A percentile compares a stretch with the other conserved stretches of the same genome.
Evolutionary conservation across 345 rosid genomes (phyloP).

Genomic region (Eutrema yunnanense): DNA sequence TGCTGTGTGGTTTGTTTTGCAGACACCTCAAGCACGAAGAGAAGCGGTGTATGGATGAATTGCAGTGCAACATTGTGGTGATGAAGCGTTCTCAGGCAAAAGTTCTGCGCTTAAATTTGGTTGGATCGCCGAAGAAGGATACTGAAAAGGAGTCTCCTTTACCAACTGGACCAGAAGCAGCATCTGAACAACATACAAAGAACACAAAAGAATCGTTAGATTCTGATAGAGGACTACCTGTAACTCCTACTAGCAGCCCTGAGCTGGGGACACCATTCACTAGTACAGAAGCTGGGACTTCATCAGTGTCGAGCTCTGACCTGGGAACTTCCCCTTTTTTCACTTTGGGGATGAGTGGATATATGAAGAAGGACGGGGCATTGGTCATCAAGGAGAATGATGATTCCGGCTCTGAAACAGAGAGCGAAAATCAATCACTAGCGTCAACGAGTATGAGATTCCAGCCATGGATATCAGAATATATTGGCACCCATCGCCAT

Average conservation of each 20-base stretch:
- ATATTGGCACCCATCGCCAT: conserved; percentile 44
- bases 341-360: conserved; percentile 49
- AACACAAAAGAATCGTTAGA: conserved; percentile 39
- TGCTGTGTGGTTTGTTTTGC: conserved; percentile 16
- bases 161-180: conserved; percentile 43
- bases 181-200: conserved; percentile 38
- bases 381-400: conserved; percentile 47
- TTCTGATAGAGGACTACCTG: conserved; percentile 66
- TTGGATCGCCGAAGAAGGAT: conserved; percentile 57
- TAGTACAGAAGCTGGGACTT: conserved; percentile 87
- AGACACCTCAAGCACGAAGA: conserved; percentile 89
- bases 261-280: conserved; percentile 97
- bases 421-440: conserved; percentile 63
- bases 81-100: conserved; percentile 92
- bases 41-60: conserved; percentile 86
- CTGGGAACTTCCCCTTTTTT: conserved; percentile 88
- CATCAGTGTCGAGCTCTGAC: conserved; percentile 95
- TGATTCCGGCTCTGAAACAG: conserved; percentile 78
- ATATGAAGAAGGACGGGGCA: conserved; percentile 64
- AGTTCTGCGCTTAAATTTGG: conserved; percentile 90
- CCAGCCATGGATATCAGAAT: conserved; percentile 83
- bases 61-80: conserved; percentile 94
- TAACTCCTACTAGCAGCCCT: conserved; percentile 91
- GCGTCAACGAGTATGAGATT: conserved; percentile 78
- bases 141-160: conserved; percentile 35